A percentile compares a stretch with the other conserved stretches of the same genome.
Conservation (phyloP, 2,329 filamentous ascomycete species). For the Aspergillus costaricaensis region DNA sequence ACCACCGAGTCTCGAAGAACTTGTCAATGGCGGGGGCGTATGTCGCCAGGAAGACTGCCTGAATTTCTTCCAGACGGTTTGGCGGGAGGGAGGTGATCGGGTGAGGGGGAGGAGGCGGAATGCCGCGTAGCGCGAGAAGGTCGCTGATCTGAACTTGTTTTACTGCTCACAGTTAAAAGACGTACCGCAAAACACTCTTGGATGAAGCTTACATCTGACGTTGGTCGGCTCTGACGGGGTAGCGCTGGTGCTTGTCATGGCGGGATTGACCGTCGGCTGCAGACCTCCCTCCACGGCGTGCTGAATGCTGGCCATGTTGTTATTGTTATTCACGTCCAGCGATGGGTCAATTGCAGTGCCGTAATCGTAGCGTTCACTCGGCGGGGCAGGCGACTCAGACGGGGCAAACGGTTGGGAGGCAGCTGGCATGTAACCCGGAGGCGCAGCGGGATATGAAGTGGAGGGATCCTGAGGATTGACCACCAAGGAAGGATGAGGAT, state of each 20-base stretch:
- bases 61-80: constrained; percentile 64
- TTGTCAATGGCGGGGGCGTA: constrained; percentile 74
- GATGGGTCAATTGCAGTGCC: constrained; percentile 66
- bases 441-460: constrained; percentile 38
- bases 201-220: constrained; percentile 51
- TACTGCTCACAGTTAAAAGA: constrained; percentile 53
- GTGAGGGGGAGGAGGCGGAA: constrained; percentile 60
- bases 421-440: constrained; percentile 44
- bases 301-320: constrained; percentile 38
- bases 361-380: constrained; percentile 58
- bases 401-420: constrained; percentile 42
- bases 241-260: constrained; percentile 22
- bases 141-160: constrained; percentile 73
- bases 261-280: constrained; percentile 29
- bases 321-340: constrained; percentile 52
- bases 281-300: constrained; percentile 32
- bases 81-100: constrained; percentile 50
- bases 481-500: constrained; percentile 44
- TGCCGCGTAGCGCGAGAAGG: constrained; percentile 65
- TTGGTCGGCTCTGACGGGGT: constrained; percentile 45
- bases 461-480: constrained; percentile 44
- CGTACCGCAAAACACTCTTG: neutral
- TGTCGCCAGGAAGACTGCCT: constrained; percentile 71
- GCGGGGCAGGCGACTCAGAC: constrained; percentile 42
- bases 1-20: constrained; percentile 85